Conservation (phyloP, 225 moss, liverwort and hornwort genomes). For the Climacium dendroides region DNA sequence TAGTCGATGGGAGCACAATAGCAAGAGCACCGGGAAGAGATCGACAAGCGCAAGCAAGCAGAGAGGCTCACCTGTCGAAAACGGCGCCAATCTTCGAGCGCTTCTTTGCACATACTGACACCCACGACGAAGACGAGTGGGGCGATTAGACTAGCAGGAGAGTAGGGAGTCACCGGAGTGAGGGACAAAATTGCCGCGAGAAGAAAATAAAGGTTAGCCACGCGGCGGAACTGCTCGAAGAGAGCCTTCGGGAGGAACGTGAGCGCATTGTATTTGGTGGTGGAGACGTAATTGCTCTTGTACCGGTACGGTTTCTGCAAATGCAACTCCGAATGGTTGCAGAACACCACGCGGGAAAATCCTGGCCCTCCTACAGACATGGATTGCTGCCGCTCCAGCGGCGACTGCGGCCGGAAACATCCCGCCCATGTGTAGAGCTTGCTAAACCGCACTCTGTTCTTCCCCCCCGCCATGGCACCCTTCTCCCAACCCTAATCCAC, state of each 20-base stretch:
- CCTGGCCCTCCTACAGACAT: constrained; percentile 76
- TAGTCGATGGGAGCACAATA: background rate
- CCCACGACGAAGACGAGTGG: constrained; percentile 96
- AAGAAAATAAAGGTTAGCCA: constrained; percentile 93
- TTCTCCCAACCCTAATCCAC: constrained; percentile 24
- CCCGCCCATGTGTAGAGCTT: constrained; percentile 89
- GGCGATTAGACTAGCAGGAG: constrained; percentile 58
- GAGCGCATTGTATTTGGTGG: constrained; percentile 73
- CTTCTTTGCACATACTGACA: constrained; percentile 95
- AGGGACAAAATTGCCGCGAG: constrained; percentile 68
- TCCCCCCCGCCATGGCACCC: constrained; percentile 31
- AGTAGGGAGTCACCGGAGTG: constrained; percentile 52
- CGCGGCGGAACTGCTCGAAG: constrained; percentile 96
- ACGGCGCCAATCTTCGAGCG: constrained; percentile 90
- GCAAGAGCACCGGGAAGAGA: background rate
- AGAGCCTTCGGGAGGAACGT: constrained; percentile 89
- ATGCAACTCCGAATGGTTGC: constrained; percentile 69
- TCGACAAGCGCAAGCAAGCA: background rate
- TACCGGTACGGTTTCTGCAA: constrained; percentile 65
- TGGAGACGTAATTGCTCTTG: constrained; percentile 86
- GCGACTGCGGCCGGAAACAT: constrained; percentile 39
- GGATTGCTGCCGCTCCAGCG: constrained; percentile 45
- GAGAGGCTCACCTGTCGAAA: constrained; percentile 55
- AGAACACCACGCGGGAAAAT: constrained; percentile 84
- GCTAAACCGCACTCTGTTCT: constrained; percentile 73